Base-by-base conservation (phyloP, 1,284 basidiomycete species). In the Moesziomyces globuligerus region DNA sequence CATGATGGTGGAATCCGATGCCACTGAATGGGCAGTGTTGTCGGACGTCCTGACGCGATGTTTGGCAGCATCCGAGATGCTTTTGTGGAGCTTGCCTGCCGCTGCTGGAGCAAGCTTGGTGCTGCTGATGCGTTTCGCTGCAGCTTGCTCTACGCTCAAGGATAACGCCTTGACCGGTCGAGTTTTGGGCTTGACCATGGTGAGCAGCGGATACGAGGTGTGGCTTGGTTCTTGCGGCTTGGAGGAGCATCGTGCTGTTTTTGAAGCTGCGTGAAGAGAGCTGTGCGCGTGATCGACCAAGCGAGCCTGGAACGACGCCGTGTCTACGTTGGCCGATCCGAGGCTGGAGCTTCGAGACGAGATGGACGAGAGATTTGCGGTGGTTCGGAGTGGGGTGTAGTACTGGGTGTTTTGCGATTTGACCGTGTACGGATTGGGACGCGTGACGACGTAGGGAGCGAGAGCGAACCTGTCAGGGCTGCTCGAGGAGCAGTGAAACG, bases 141-240 rank as follows among this genome's bases (percentile, higher is more conserved):
- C 46, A 7, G 42, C 43, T 10, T 44, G 17, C 20, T 66, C 62
- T n/a, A 44, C 51, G n/a, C 46, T 59, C 23, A 47, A 21, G 0
- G 26, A 24, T 7, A 66, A n/a, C 0, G 51, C 43, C 18, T 55
- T 58, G 34, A 44, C n/a, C 7, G 62, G 55, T 2, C 47, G 36
- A 5, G 51, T 21, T 18, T 66, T 66, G 20, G 62, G 32, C 20
- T 66, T 66, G 40, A 66, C 62, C 62, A 66, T 66, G 39, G 62
- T 66, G 47, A 48, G 56, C 51, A 28, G 20, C 2, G 62, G 41
- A 29, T 21, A 37, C 0, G 37, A 37, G 24, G 21, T 40, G 26
- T 32, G 36, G 21, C 24, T 13, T 9, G 23, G 13, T 23, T 17
- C 37, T 6, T 48, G 40, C 11, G 62, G 56, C 56, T 59, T 59